phyloP scores from a whole-genome alignment of 2,329 filamentous ascomycete genomes.

The Nigrospora sphaerica region DNA sequence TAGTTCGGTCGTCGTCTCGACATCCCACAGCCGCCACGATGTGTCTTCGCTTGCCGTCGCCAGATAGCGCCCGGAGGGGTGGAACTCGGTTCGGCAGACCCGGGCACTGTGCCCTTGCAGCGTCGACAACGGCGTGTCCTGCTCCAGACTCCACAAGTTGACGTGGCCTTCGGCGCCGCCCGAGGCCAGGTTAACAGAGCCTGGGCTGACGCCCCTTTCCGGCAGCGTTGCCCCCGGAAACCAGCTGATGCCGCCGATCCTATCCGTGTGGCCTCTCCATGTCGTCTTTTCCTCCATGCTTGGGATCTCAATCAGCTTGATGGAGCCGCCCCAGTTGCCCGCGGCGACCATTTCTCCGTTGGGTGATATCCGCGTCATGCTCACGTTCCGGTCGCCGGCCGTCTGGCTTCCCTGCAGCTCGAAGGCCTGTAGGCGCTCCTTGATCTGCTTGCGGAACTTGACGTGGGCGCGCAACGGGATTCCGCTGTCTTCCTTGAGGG shows the following conservation, averaged over 20 bases:
- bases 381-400: conserved; percentile 82
- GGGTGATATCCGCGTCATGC: conserved; percentile 86
- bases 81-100: conserved; percentile 89
- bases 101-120: conserved; percentile 78
- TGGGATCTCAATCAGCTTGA: conserved; percentile 80
- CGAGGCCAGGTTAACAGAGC: conserved; percentile 77
- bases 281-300: conserved; percentile 70
- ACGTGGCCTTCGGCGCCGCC: conserved; percentile 84
- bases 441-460: conserved; percentile 83
- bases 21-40: conserved; percentile 94
- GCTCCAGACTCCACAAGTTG: conserved; percentile 81
- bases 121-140: conserved; percentile 78
- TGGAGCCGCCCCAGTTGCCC: conserved; percentile 86
- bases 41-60: conserved; percentile 94
- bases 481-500: conserved; percentile 71
- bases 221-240: conserved; percentile 73
- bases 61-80: conserved; percentile 82
- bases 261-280: conserved; percentile 78
- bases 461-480: conserved; percentile 87
- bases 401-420: conserved; percentile 93
- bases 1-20: conserved; percentile 76
- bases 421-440: conserved; percentile 73
- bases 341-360: conserved; percentile 77
- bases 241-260: conserved; percentile 88
- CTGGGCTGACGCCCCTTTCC: conserved; percentile 61